phyloP scores from a whole-genome alignment of 2,329 filamentous ascomycete genomes.

The Colletotrichum camelliae region DNA sequence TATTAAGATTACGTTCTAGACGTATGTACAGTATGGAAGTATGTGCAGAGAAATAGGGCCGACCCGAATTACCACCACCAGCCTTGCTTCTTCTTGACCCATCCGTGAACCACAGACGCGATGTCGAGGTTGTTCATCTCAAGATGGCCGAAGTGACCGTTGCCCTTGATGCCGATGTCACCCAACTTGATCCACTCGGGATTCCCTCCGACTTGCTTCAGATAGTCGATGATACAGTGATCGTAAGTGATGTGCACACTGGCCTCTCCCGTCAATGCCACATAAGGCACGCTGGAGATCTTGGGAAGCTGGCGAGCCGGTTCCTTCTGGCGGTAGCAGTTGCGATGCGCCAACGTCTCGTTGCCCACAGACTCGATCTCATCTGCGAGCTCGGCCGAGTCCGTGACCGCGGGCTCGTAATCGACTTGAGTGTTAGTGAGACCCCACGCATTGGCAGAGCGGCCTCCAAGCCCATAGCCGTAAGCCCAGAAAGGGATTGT shows the following conservation, averaged over 20 bases:
- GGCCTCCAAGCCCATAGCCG: conserved; percentile 21
- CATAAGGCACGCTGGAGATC: conserved; percentile 47
- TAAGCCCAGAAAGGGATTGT: conserved; percentile 31
- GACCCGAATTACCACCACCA: not conserved
- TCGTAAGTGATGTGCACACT: conserved; percentile 58
- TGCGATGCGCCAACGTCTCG: conserved; percentile 22
- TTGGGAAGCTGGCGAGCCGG: conserved; percentile 46
- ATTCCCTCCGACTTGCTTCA: conserved; percentile 51
- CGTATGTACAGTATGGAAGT: not conserved
- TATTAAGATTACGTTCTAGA: not conserved
- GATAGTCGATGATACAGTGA: conserved; percentile 54
- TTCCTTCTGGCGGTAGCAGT: conserved; percentile 32
- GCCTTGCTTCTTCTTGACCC: conserved; percentile 33
- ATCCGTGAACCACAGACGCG: conserved; percentile 39
- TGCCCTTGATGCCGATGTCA: conserved; percentile 51
- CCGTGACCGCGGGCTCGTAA: conserved; percentile 31
- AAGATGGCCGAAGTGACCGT: conserved; percentile 55
- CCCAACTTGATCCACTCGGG: conserved; percentile 49
- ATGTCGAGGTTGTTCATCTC: conserved; percentile 44
- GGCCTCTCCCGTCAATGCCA: conserved; percentile 53
- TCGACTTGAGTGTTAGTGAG: conserved; percentile 31
- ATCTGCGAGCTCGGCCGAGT: conserved; percentile 25
- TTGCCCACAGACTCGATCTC: conserved; percentile 28
- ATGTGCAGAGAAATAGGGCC: not conserved
- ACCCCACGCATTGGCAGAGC: conserved; percentile 29